Evolutionary conservation across 73 alveolate species (phyloP).

Genomic region (Paramecium sonneborni): DNA sequence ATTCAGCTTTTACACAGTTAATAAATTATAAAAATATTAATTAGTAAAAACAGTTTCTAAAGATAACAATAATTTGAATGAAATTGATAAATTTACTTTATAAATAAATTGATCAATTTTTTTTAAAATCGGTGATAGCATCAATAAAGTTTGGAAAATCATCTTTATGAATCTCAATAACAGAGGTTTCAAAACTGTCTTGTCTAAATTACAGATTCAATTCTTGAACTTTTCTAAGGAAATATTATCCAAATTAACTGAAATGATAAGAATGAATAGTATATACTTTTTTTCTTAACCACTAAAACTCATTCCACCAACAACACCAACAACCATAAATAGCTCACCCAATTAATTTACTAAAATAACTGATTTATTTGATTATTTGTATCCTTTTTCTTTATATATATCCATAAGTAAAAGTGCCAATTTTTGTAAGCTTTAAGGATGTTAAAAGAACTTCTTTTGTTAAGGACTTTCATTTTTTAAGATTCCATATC

Average conservation of each 20-base stretch:
- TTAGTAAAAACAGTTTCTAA: too few species aligned
- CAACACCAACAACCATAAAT: slow-evolving; percentile 45
- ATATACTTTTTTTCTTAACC: slow-evolving; percentile 39
- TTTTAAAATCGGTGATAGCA: slow-evolving; percentile 12
- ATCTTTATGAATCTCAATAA: slow-evolving; percentile 40
- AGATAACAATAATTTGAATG: not conserved
- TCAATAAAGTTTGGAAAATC: slow-evolving; percentile 9
- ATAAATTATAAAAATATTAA: too few species aligned
- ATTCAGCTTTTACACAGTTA: too few species aligned
- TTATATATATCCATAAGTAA: slow-evolving; percentile 17
- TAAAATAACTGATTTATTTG: slow-evolving; percentile 32
- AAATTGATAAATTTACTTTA: not conserved
- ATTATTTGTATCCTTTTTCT: not conserved
- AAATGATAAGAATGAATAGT: not conserved
- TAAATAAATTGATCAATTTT: not conserved
- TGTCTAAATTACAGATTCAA: not conserved
- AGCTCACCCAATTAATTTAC: slow-evolving; percentile 30
- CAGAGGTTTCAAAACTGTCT: slow-evolving; percentile 47
- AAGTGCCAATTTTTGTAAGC: slow-evolving; percentile 21
- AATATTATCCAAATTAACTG: slow-evolving; percentile 28
- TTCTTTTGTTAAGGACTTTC: slow-evolving; percentile 40
- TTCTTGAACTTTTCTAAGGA: not conserved
- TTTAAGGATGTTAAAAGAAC: slow-evolving; percentile 28
- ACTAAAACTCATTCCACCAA: slow-evolving; percentile 8
- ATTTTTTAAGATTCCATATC: slow-evolving; percentile 35